Percentiles rank a stretch among this genome's conserved stretches.
Evolutionary conservation across 2,329 filamentous ascomycete genomes (phyloP).

Genomic region (Macrophomina tecta): DNA sequence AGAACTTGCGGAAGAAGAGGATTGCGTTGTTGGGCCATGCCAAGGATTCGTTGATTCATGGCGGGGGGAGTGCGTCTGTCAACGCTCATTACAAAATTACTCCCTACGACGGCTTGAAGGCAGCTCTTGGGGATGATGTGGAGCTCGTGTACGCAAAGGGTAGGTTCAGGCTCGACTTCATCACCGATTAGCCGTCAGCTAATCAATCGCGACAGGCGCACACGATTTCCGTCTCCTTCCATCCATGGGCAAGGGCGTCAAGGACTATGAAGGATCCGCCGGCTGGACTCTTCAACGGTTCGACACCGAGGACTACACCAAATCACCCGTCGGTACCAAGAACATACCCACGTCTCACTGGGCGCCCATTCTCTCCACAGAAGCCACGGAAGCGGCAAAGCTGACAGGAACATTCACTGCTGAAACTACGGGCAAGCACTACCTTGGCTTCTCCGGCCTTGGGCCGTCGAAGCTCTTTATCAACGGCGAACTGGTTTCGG

Average conservation of each 20-base stretch:
- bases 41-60: constrained; percentile 71
- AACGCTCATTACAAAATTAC: constrained; percentile 73
- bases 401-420: constrained; percentile 50
- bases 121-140: not conserved
- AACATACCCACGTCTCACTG: constrained; percentile 38
- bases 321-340: constrained; percentile 35
- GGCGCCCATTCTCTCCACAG: constrained; percentile 35
- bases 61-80: constrained; percentile 71
- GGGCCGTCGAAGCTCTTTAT: constrained; percentile 68
- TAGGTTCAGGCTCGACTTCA: not conserved
- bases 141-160: constrained; percentile 61
- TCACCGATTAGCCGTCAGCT: not conserved
- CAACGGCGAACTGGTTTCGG: constrained; percentile 64
- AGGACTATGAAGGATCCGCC: constrained; percentile 36
- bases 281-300: constrained; percentile 43
- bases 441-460: constrained; percentile 71
- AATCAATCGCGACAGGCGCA: constrained; percentile 31
- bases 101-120: constrained; percentile 56
- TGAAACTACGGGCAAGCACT: constrained; percentile 65
- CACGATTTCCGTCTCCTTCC: constrained; percentile 44
- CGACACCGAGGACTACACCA: constrained; percentile 36
- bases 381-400: constrained; percentile 33
- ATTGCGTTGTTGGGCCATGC: constrained; percentile 72
- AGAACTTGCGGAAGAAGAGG: constrained; percentile 45
- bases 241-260: constrained; percentile 37